Evolutionary conservation across 768 basidiomycete genomes (phyloP), one percentile per base, ranked within the genome.

Genomic region (Candolleomyces eurysporus): DNA sequence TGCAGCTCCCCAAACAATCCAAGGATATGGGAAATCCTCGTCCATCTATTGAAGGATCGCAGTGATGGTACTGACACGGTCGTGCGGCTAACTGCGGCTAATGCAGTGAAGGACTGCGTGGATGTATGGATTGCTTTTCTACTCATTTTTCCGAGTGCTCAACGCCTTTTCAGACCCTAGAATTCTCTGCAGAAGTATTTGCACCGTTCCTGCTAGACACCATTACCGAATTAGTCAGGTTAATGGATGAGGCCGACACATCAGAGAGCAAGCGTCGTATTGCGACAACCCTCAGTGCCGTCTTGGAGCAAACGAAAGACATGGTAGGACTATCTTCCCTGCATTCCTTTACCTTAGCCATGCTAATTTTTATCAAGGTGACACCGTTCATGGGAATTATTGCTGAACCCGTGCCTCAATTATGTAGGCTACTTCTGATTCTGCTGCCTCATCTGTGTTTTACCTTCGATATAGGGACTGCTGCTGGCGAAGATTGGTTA

Each of bases 1-100:
- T 86, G 86, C 63, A 73, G 82, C 19, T 76, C 82, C 14, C 79
- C 85, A 1, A 84, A 84, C 50, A 85, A 89, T 62, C 76, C 84
- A 2, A 75, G 80, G 57, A 76, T 95, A 31, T 98, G 94, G 93
- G 83, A 92, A 63, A 81, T 94, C 32, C 79, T 98, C 0, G 78
- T 90, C 8, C 86, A 92, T 68, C 82, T 98, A 22, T 72, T 98
- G 53, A 79, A 81, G 62, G 88, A 91, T 63, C 82, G 84, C 48
- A 82, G 86, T 4, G 76, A 82, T 7, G 87, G 91, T 9, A 87
- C 90, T 3, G 94, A 96, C 68, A 78, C 84, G 22, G 95, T 94
- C 16, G 94, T 98, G 52, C 86, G 94, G 4, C 78, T 98, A 40
- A 94, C 93, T 0, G 89, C 95, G 26, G 90, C 92, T 0, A 79